A percentile compares a stretch with the other conserved stretches of the same genome.
Evolutionary conservation across 1,139 yeast genomes (phyloP).

Genomic region (Suhomyces kunorum): DNA sequence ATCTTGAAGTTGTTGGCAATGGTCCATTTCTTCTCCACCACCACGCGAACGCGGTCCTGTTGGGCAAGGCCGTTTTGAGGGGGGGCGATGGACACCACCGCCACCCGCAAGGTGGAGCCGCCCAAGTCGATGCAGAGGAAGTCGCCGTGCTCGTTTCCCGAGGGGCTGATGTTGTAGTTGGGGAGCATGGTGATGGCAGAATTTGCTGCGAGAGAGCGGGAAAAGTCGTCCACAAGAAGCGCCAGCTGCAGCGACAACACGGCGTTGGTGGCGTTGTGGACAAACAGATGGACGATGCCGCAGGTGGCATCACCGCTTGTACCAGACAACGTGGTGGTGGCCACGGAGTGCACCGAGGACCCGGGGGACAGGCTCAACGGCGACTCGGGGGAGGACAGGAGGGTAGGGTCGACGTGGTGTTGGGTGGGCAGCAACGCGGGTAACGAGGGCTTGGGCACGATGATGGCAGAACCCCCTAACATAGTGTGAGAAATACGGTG

Average conservation of each 20-base stretch:
- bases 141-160: slow-evolving; percentile 45
- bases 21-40: slow-evolving; percentile 43
- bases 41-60: slow-evolving; percentile 25
- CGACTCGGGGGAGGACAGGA: slow-evolving; percentile 10
- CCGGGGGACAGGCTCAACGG: slow-evolving; percentile 10
- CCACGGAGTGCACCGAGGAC: slow-evolving; percentile 8
- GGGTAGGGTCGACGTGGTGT: slow-evolving; percentile 1
- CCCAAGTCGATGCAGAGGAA: slow-evolving; percentile 55
- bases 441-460: slow-evolving; percentile 1
- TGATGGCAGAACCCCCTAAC: slow-evolving; percentile 8
- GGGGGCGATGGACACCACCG: slow-evolving; percentile 41
- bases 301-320: slow-evolving; percentile 6
- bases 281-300: slow-evolving; percentile 10
- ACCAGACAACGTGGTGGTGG: slow-evolving; percentile 4
- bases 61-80: slow-evolving; percentile 1
- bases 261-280: slow-evolving; percentile 15
- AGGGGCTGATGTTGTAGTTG: slow-evolving; percentile 43
- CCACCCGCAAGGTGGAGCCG: slow-evolving; percentile 54
- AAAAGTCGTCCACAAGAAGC: slow-evolving; percentile 22
- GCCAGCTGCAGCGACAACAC: slow-evolving; percentile 18
- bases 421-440: not conserved
- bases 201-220: slow-evolving; percentile 31
- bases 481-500: slow-evolving; percentile 1
- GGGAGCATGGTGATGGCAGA: slow-evolving; percentile 50
- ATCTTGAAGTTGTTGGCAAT: slow-evolving; percentile 41